phyloP scores from a whole-genome alignment of 129 eudicot species.

The Flaveria brownii region DNA sequence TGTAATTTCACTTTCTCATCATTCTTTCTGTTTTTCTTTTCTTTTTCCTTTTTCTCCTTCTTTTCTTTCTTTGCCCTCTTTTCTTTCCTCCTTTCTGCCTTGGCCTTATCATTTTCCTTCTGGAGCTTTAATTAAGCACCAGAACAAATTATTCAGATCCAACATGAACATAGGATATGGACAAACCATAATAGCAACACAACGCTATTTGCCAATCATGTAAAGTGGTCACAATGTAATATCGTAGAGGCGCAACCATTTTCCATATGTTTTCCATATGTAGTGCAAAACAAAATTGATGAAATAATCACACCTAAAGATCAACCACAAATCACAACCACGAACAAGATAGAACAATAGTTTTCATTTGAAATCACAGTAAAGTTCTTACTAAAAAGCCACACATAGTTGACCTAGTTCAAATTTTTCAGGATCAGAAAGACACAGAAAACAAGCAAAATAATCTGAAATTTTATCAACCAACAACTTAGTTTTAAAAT shows the following conservation, averaged over 20 bases:
- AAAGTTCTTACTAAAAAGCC: neutral
- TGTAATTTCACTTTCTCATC: slow-evolving; percentile 20
- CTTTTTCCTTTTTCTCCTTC: slow-evolving; percentile 33
- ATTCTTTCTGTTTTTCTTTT: slow-evolving; percentile 24
- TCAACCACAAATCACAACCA: neutral
- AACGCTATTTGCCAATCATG: slow-evolving; percentile 2
- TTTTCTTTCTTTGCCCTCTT: slow-evolving; percentile 37
- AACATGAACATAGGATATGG: slow-evolving; percentile 15
- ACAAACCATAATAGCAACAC: slow-evolving; percentile 19
- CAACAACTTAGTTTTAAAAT: neutral
- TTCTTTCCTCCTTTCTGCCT: slow-evolving; percentile 35
- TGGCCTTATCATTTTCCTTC: slow-evolving; percentile 40
- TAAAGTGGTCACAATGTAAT: neutral
- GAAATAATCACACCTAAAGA: neutral
- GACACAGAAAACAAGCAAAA: neutral
- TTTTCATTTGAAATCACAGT: neutral
- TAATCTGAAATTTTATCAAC: neutral
- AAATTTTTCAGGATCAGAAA: neutral
- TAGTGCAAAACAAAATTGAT: neutral
- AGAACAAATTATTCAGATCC: slow-evolving; percentile 42
- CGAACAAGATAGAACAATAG: neutral
- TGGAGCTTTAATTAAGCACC: slow-evolving; percentile 70
- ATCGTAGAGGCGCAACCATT: neutral
- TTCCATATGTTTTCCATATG: neutral
- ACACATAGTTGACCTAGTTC: neutral